phyloP scores from a whole-genome alignment of 148 eudicot species.

The Fagopyrum tataricum region DNA sequence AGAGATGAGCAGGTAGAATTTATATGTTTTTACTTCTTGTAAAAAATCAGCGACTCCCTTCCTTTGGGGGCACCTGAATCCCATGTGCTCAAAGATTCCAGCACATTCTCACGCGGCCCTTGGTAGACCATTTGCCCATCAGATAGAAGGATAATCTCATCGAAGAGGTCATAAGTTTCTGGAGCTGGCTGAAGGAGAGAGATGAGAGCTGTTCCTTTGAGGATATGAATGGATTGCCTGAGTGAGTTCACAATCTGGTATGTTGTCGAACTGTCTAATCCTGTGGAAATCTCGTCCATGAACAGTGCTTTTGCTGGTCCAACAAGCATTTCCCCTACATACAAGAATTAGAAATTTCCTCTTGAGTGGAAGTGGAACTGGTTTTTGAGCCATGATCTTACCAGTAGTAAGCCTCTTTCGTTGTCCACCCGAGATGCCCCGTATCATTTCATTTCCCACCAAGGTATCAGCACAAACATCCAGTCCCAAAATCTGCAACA shows the following conservation, averaged over 20 bases:
- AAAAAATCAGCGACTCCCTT: conserved; percentile 89
- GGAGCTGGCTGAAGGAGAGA: conserved; percentile 94
- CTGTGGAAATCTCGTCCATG: conserved; percentile 95
- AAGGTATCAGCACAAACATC: conserved; percentile 32
- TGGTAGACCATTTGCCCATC: conserved; percentile 84
- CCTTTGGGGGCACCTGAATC: conserved; percentile 82
- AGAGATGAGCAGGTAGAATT: neutral
- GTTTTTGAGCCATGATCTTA: too few relatives aligned
- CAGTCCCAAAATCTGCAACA: conserved; percentile 53
- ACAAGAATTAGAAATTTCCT: too few relatives aligned
- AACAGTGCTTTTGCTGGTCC: conserved; percentile 84
- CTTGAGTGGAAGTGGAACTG: too few relatives aligned
- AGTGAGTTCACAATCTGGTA: conserved; percentile 79
- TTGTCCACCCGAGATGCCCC: conserved; percentile 41
- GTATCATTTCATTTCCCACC: conserved; percentile 29
- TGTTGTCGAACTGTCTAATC: conserved; percentile 87
- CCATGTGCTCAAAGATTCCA: conserved; percentile 79
- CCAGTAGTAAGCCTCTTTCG: conserved; percentile 33
- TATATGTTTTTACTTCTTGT: conserved; percentile 55
- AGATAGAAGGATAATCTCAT: conserved; percentile 77
- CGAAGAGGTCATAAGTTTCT: conserved; percentile 75
- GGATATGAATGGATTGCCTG: conserved; percentile 69
- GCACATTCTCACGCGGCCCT: conserved; percentile 76
- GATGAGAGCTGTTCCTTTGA: conserved; percentile 73
- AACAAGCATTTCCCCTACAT: conserved; percentile 77